A percentile compares a stretch with the other conserved stretches of the same genome.
Conservation (phyloP, 805 yeast genomes). For the Starmerella ratchasimensis region DNA sequence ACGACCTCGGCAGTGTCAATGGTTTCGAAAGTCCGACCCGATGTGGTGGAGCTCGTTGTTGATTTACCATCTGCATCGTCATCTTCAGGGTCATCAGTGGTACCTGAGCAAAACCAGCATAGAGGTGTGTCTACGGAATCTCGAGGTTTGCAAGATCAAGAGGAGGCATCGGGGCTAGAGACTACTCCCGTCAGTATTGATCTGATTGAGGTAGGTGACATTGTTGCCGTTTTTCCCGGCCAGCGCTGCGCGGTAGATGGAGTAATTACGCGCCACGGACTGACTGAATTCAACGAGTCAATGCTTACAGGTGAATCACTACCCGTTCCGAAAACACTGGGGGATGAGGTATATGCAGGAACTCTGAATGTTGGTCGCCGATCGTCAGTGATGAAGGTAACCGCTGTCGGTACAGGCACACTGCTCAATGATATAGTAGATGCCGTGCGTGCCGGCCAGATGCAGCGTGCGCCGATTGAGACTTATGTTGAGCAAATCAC, state of each 20-base stretch:
- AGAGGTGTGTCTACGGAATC: no score
- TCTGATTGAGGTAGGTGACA: conserved; percentile 76
- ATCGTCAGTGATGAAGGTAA: conserved; percentile 40
- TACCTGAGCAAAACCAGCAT: no score
- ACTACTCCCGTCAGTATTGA: conserved; percentile 18
- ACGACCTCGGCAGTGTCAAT: conserved; percentile 52
- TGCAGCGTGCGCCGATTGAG: conserved; percentile 61
- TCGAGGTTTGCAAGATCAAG: neutral
- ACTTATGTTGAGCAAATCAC: conserved; percentile 55
- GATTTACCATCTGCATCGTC: no score
- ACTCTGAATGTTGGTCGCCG: conserved; percentile 50
- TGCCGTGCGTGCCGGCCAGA: conserved; percentile 60
- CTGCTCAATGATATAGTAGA: conserved; percentile 55
- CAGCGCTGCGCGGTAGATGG: conserved; percentile 59
- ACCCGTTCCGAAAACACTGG: conserved; percentile 43
- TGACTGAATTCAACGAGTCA: conserved; percentile 74
- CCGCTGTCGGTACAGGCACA: conserved; percentile 49
- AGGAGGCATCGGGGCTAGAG: neutral
- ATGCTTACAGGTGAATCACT: conserved; percentile 75
- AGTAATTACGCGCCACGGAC: conserved; percentile 48
- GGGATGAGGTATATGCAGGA: conserved; percentile 62
- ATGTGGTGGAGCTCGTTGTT: conserved; percentile 25
- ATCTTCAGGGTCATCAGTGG: no score
- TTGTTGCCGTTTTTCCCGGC: conserved; percentile 34
- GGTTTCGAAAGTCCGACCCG: conserved; percentile 39